These are phyloP conservation scores for Euphorbia schlechtendalii DNA, from an alignment of 441 rosid genomes.

Conservation along the genomic window DNA sequence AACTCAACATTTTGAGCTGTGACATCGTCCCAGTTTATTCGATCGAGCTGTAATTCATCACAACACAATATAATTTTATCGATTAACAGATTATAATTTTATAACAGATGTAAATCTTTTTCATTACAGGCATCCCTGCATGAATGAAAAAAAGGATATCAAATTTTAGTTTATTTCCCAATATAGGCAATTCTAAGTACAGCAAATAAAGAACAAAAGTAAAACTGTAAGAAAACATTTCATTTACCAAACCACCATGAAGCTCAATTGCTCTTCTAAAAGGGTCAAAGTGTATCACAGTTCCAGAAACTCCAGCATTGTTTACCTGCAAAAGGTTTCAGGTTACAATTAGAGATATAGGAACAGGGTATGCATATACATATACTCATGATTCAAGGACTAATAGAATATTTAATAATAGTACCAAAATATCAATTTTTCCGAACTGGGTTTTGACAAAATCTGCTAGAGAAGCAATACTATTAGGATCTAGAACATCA, in stretches of 20 bases:
- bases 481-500: slow-evolving; percentile 32
- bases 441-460: slow-evolving; percentile 31
- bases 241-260: slow-evolving; percentile 20
- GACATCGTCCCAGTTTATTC: slow-evolving; percentile 24
- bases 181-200: no score
- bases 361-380: no score
- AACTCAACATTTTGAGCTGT: slow-evolving; percentile 20
- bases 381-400: not conserved
- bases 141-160: no score
- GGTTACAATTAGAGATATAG: no score
- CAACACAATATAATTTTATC: no score
- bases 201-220: not conserved
- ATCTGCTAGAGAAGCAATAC: slow-evolving; percentile 31
- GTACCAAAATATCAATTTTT: slow-evolving; percentile 47
- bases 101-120: no score
- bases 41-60: slow-evolving; percentile 19
- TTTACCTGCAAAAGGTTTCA: slow-evolving; percentile 29
- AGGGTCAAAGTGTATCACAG: not conserved
- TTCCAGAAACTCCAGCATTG: slow-evolving; percentile 32
- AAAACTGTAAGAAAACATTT: not conserved
- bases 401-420: not conserved
- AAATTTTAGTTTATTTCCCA: no score
- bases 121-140: no score
- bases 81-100: no score
- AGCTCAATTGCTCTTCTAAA: slow-evolving; percentile 14